These are phyloP conservation scores for Thermothielavioides terrestris DNA, from an alignment of 495 filamentous ascomycete species.

Conservation along the genomic window DNA sequence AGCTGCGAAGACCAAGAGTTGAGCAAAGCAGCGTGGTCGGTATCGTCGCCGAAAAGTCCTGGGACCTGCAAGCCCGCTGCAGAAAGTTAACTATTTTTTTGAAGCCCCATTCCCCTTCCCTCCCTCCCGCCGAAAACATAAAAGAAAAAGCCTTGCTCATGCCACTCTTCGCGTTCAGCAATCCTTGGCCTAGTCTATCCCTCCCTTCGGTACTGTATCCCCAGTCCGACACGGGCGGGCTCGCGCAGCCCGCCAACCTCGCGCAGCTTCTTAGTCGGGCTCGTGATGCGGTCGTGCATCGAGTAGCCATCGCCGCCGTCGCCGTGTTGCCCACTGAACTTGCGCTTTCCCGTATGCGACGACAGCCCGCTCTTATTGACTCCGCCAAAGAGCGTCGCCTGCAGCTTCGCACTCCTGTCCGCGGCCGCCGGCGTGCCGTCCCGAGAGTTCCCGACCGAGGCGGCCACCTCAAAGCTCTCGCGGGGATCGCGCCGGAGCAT, in stretches of 20 bases:
- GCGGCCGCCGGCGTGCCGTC: conserved; percentile 35
- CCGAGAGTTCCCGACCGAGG: conserved; percentile 33
- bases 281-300: conserved; percentile 24
- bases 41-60: background rate
- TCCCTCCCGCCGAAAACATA: background rate
- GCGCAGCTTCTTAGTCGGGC: conserved; percentile 53
- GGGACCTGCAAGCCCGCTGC: background rate
- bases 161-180: background rate
- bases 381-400: conserved; percentile 61
- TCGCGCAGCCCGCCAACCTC: conserved; percentile 33
- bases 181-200: too few species aligned
- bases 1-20: too few species aligned
- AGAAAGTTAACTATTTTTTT: background rate
- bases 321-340: conserved; percentile 38
- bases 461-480: conserved; percentile 41
- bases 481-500: conserved; percentile 47
- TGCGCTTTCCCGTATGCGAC: conserved; percentile 45
- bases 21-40: background rate
- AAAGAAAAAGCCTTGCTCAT: background rate
- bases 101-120: background rate
- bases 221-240: conserved; percentile 48
- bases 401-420: conserved; percentile 43
- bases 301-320: conserved; percentile 27
- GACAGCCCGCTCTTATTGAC: conserved; percentile 48
- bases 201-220: conserved; percentile 45